A percentile compares a stretch with the other conserved stretches of the same genome.
phyloP scores from a whole-genome alignment of 1,284 basidiomycete genomes.

The Ganoderma multipileum region DNA sequence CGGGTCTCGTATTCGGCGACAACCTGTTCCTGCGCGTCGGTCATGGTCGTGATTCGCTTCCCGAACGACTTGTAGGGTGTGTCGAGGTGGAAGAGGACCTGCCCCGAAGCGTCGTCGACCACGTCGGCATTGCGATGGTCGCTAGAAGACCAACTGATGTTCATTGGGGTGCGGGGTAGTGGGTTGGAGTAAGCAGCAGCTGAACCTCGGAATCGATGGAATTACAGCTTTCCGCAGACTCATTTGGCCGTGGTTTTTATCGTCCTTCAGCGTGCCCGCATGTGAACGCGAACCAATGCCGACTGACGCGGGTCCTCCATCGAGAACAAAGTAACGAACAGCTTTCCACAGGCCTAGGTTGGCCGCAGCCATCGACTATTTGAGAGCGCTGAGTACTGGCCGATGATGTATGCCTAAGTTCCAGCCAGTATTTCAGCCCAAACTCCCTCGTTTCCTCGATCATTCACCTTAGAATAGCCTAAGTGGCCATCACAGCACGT shows the following conservation, averaged over 20 bases:
- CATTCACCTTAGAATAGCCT: neutral
- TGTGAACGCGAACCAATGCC: neutral
- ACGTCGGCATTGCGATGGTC: conserved; percentile 1
- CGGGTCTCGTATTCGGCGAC: conserved; percentile 14
- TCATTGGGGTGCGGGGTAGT: neutral
- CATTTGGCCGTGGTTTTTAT: neutral
- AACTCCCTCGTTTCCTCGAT: neutral
- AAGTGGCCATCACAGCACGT: neutral
- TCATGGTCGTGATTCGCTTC: neutral
- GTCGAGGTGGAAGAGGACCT: conserved; percentile 4
- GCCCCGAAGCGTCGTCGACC: conserved; percentile 1
- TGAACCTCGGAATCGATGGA: neutral
- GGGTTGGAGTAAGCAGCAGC: neutral
- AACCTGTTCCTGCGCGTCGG: neutral
- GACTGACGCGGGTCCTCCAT: neutral
- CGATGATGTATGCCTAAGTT: neutral
- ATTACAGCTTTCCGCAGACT: neutral
- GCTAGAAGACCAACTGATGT: conserved; percentile 1
- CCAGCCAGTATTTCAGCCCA: neutral
- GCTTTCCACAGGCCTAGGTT: neutral
- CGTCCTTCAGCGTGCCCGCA: neutral
- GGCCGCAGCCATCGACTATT: neutral
- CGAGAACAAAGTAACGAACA: neutral
- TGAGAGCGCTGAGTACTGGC: neutral
- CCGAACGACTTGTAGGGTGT: conserved; percentile 3